A percentile compares a stretch with the other conserved stretches of the same genome.
phyloP scores from a whole-genome alignment of 1,284 basidiomycete genomes.

The Coriolopsis trogii region DNA sequence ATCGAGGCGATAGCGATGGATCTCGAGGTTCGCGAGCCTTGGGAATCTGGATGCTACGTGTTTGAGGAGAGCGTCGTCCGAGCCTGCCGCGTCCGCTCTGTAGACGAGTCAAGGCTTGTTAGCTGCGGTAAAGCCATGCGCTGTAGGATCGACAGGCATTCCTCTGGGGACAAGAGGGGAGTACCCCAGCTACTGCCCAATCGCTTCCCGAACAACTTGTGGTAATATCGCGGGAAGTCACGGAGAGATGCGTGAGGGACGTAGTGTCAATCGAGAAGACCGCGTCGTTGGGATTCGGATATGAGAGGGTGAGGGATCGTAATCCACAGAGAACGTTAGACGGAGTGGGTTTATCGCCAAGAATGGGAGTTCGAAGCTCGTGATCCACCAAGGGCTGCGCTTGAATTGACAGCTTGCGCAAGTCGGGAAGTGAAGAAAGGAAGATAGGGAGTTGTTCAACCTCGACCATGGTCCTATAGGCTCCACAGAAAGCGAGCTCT shows the following conservation, averaged over 20 bases:
- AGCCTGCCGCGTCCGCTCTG: neutral
- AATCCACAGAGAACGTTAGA: neutral
- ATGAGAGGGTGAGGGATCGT: constrained; percentile 1
- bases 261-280: neutral
- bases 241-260: neutral
- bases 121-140: neutral
- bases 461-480: neutral
- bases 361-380: neutral
- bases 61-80: neutral
- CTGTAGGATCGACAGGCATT: neutral
- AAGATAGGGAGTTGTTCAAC: neutral
- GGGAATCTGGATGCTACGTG: neutral
- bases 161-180: neutral
- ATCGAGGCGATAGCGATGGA: neutral
- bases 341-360: neutral
- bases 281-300: constrained; percentile 2
- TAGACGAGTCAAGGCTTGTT: neutral
- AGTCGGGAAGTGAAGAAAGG: neutral
- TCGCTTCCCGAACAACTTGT: neutral
- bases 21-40: neutral
- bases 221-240: constrained; percentile 2
- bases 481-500: neutral
- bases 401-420: neutral
- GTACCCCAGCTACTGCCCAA: neutral
- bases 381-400: no score